phyloP scores from a whole-genome alignment of 495 filamentous ascomycete species.

The Copromyces sp. region DNA sequence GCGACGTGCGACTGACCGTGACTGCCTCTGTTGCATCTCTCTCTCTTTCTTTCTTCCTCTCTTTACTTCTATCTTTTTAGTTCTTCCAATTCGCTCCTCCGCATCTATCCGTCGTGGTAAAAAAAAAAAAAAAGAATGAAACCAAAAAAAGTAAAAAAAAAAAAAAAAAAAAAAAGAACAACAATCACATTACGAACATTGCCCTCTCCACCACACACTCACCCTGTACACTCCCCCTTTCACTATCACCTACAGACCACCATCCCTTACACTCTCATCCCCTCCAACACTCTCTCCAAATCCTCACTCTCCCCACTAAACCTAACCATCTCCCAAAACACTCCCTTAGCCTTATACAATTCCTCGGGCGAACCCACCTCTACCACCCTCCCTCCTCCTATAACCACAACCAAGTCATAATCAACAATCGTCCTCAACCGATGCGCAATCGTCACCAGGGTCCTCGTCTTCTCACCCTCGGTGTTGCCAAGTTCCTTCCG shows the following conservation, averaged over 20 bases:
- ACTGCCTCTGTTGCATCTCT: too few species aligned
- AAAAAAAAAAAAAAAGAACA: neutral
- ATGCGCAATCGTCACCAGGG: slow-evolving; percentile 42
- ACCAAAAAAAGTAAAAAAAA: slow-evolving; percentile 1
- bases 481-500: slow-evolving; percentile 26
- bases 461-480: slow-evolving; percentile 26
- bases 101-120: neutral
- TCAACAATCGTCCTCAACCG: slow-evolving; percentile 41
- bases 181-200: too few species aligned
- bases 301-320: slow-evolving; percentile 42
- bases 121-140: too few species aligned
- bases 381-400: slow-evolving; percentile 34
- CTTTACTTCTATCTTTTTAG: neutral
- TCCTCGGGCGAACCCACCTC: slow-evolving; percentile 36
- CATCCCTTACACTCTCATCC: neutral
- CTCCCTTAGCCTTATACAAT: slow-evolving; percentile 28
- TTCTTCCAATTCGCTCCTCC: neutral
- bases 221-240: neutral
- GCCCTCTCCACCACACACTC: too few species aligned
- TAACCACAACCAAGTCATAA: slow-evolving; percentile 40
- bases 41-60: neutral
- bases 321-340: slow-evolving; percentile 43
- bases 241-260: too few species aligned
- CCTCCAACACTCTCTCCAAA: slow-evolving; percentile 19
- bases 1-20: too few species aligned